phyloP scores from a whole-genome alignment of 176 grass and related monocot genomes.

The Rhynchospora pubera region DNA sequence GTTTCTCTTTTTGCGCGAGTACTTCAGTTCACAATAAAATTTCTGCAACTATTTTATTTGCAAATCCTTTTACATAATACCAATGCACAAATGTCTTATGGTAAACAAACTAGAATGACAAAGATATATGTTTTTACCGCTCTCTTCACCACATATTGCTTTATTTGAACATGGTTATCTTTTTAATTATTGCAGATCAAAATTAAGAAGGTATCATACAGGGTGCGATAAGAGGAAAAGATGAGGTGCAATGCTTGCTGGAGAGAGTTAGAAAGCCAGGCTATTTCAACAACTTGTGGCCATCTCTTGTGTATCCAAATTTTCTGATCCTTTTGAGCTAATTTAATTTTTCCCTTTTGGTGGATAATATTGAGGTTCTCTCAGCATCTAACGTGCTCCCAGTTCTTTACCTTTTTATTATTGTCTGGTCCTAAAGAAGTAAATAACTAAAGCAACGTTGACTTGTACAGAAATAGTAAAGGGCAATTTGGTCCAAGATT shows the following conservation, averaged over 20 bases:
- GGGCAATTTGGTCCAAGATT: neutral
- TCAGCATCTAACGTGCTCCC: neutral
- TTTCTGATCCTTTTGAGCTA: neutral
- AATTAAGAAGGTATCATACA: neutral
- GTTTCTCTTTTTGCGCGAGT: neutral
- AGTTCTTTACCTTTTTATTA: neutral
- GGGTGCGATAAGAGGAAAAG: conserved; percentile 1
- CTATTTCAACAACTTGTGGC: conserved; percentile 75
- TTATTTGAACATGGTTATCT: neutral
- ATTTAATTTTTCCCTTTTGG: neutral
- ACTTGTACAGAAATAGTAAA: neutral
- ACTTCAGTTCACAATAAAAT: neutral
- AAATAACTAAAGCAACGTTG: neutral
- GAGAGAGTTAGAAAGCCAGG: conserved; percentile 70
- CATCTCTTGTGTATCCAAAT: conserved; percentile 73
- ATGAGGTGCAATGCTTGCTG: conserved; percentile 98
- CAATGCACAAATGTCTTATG: neutral
- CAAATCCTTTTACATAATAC: neutral
- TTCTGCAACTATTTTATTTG: neutral
- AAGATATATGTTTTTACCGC: neutral
- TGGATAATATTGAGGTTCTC: neutral
- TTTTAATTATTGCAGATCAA: conserved; percentile 7
- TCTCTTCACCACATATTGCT: neutral
- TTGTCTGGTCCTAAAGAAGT: neutral
- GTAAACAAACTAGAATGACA: neutral